Conservation (phyloP, 176 grass and related monocot species). For the Typha latifolia region DNA sequence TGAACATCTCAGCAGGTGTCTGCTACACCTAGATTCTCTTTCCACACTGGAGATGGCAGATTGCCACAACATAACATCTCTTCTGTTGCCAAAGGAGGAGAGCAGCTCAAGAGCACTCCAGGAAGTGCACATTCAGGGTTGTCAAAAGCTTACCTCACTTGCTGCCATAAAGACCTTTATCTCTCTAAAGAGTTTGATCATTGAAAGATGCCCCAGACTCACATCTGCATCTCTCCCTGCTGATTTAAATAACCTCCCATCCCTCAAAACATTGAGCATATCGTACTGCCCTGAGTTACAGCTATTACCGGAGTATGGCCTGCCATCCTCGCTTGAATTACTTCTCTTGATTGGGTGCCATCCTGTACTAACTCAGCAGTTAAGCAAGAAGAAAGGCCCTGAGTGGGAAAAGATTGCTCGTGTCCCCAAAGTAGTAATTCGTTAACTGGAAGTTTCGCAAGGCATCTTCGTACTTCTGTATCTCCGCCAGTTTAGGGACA, state of each 20-base stretch:
- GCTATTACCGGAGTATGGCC: conserved; percentile 22
- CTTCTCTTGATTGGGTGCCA: conserved; percentile 38
- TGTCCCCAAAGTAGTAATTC: conserved; percentile 11
- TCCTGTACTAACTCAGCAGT: conserved; percentile 14
- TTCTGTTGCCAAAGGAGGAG: conserved; percentile 27
- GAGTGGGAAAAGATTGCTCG: conserved; percentile 26
- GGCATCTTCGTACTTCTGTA: background rate
- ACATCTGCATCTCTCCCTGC: conserved; percentile 37
- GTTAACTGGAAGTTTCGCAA: background rate
- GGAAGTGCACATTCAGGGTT: conserved; percentile 36
- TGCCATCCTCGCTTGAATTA: conserved; percentile 42
- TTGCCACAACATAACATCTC: conserved; percentile 28
- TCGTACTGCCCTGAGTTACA: conserved; percentile 31
- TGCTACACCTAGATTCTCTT: conserved; percentile 11
- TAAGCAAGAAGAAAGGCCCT: conserved; percentile 17
- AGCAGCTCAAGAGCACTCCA: conserved; percentile 19
- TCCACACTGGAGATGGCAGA: conserved; percentile 27
- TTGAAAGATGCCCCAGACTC: conserved; percentile 36
- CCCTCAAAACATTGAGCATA: conserved; percentile 41
- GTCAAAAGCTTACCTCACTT: conserved; percentile 26
- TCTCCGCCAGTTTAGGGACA: background rate
- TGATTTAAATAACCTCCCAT: conserved; percentile 21
- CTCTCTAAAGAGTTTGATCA: conserved; percentile 22
- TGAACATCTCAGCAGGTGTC: conserved; percentile 18
- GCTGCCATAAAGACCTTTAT: conserved; percentile 20